phyloP scores from a whole-genome alignment of 495 filamentous ascomycete species.

The Friedmanniomyces simplex region DNA sequence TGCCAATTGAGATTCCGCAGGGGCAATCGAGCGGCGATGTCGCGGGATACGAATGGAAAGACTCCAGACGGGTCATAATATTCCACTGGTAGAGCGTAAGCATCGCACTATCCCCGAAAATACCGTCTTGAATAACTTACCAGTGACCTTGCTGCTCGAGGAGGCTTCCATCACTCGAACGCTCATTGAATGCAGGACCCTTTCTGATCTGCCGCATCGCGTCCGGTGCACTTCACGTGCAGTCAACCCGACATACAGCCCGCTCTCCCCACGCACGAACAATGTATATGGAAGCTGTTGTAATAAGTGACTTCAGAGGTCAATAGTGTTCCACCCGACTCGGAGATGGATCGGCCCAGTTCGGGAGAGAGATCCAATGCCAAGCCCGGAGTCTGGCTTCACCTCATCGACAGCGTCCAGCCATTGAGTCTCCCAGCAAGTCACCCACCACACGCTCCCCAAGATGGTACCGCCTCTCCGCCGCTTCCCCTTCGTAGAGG shows the following conservation, averaged over 20 bases:
- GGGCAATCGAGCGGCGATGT: slow-evolving; percentile 68
- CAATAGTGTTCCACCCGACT: not conserved
- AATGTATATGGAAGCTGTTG: not conserved
- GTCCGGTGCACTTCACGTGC: not conserved
- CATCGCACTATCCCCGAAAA: not conserved
- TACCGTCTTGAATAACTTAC: slow-evolving; percentile 32
- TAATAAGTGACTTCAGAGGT: not conserved
- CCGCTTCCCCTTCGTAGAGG: not conserved
- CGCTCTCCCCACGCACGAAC: not conserved
- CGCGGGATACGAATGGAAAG: slow-evolving; percentile 66
- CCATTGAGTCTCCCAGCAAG: not conserved
- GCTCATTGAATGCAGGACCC: not conserved
- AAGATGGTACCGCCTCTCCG: not conserved
- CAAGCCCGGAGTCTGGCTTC: not conserved
- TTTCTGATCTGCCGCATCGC: slow-evolving; percentile 14
- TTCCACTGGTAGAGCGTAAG: slow-evolving; percentile 28
- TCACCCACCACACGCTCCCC: not conserved
- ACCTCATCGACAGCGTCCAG: not conserved
- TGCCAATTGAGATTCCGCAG: slow-evolving; percentile 96
- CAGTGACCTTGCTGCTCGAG: slow-evolving; percentile 64
- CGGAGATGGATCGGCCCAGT: no score
- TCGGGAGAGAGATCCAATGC: not conserved
- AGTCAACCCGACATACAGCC: not conserved
- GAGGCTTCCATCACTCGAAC: slow-evolving; percentile 34
- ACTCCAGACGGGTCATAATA: slow-evolving; percentile 86